Percentiles rank a stretch among this genome's conserved stretches.
These are phyloP conservation scores for Phytophthora aleatoria DNA, from an alignment of 352 stramenopile species.

Conservation along the genomic window DNA sequence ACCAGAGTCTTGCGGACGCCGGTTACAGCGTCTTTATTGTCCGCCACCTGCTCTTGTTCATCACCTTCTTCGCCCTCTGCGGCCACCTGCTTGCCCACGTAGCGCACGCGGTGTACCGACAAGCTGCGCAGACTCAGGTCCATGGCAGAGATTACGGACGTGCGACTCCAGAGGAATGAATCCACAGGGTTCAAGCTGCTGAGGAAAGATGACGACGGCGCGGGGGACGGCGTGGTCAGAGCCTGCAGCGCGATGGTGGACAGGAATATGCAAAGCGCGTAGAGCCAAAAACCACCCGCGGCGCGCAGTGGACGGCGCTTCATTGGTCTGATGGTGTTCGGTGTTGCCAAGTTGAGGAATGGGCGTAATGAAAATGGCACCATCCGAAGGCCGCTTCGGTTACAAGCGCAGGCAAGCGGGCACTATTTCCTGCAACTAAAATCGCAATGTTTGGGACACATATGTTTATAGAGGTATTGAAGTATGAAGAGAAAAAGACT, in stretches of 20 bases:
- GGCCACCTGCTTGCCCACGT: constrained; percentile 29
- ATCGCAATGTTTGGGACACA: too few relatives aligned
- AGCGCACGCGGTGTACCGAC: constrained; percentile 65
- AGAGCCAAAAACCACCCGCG: constrained; percentile 23
- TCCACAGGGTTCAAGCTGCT: constrained; percentile 23
- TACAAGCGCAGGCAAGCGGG: constrained; percentile 10
- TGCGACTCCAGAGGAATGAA: constrained; percentile 19
- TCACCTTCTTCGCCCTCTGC: constrained; percentile 1
- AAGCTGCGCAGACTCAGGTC: constrained; percentile 63
- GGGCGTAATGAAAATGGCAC: constrained; percentile 5
- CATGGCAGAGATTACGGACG: not conserved
- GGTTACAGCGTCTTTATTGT: not conserved
- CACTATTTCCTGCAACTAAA: too few relatives aligned
- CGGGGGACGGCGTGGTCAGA: constrained; percentile 24
- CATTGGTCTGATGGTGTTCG: constrained; percentile 15
- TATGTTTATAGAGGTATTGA: too few relatives aligned
- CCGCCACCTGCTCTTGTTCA: not conserved
- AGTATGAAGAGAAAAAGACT: too few relatives aligned
- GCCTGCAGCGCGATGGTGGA: constrained; percentile 34
- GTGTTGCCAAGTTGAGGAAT: constrained; percentile 13
- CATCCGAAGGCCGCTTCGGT: not conserved
- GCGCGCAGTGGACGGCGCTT: constrained; percentile 32
- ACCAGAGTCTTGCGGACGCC: constrained; percentile 7
- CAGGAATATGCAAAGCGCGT: constrained; percentile 34
- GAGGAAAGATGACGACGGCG: constrained; percentile 20